A percentile compares a stretch with the other conserved stretches of the same genome.
phyloP scores from a whole-genome alignment of 1,139 yeast species.

The Pichia sp. region DNA sequence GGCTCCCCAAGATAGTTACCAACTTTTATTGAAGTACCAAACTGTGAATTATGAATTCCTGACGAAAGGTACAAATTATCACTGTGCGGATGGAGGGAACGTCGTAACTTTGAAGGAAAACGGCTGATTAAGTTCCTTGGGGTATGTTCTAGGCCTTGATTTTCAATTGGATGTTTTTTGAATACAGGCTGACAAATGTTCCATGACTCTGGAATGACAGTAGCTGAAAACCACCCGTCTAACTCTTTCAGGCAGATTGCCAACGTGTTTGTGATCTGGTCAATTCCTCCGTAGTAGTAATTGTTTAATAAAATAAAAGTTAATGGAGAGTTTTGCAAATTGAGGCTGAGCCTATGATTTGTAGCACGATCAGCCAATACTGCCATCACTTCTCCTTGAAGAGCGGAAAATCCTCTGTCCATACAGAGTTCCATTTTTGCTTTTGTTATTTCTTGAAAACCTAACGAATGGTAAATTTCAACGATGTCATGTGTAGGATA shows the following conservation, averaged over 20 bases:
- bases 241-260: slow-evolving; percentile 37
- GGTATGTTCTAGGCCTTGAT: neutral
- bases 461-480: slow-evolving; percentile 33
- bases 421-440: slow-evolving; percentile 41
- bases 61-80: slow-evolving; percentile 29
- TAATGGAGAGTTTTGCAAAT: slow-evolving; percentile 38
- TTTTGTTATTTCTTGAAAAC: slow-evolving; percentile 31
- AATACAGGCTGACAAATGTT: slow-evolving; percentile 36
- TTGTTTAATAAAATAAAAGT: slow-evolving; percentile 39
- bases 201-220: slow-evolving; percentile 36
- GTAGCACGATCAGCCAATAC: slow-evolving; percentile 19
- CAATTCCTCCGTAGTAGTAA: slow-evolving; percentile 50
- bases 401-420: slow-evolving; percentile 47
- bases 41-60: slow-evolving; percentile 33
- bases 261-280: slow-evolving; percentile 41
- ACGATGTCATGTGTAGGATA: slow-evolving; percentile 40
- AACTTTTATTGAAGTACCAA: slow-evolving; percentile 41
- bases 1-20: slow-evolving; percentile 37
- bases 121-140: neutral
- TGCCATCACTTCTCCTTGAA: slow-evolving; percentile 38
- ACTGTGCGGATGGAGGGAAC: neutral
- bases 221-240: slow-evolving; percentile 39
- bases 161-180: slow-evolving; percentile 13
- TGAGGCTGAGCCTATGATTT: slow-evolving; percentile 7
- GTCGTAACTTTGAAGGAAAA: neutral